Base-by-base conservation (phyloP, 1,139 yeast genomes). In the Candida albicans region DNA sequence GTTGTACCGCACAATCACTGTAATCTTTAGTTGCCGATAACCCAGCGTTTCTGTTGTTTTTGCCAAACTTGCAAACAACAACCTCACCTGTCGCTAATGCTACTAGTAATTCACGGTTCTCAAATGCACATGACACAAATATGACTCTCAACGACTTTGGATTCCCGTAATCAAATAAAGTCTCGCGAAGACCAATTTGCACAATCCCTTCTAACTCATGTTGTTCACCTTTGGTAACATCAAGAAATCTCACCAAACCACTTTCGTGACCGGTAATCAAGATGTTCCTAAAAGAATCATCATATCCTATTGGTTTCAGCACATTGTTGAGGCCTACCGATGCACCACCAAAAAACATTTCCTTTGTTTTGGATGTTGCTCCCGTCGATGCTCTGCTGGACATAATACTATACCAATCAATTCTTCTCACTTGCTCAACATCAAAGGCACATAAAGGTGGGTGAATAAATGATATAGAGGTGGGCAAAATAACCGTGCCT, bases 171-270 rank as follows among this genome's bases (percentile, higher is more conserved):
- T 63, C 63, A 36, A 56, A 65, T 31, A 73, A 58, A 0, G 73
- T 63, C 39, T 68, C 73, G 35, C 58, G 58, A 44, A 73, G 62
- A 44, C 68, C 63, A 11, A 72, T 52, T 51, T 70, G 75, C 2
- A 73, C 59, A 8, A 63, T 54, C 24, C 59, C 60, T 47, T 68
- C 75, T n/a, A 79, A 70, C 40, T 84, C 89, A 47, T 77, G 84
- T 13, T 81, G 66, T 53, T 87, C 96, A 25, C 87, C 87, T 49
- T 84, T 81, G 0, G 96, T 82, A 1, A 90, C 84, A 62, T 91
- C 96, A 76, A 88, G 82, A 15, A 93, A 62, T 50, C 95, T 75
- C 0, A 93, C 81, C 18, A 80, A 73, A 0, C 97, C 98, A 56
- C 84, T 82, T 31, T 77, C 77, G 60, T 89, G 97, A 1, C 97